Base-by-base conservation (phyloP, 805 yeast species). In the Wickerhamomyces hampshirensis region DNA sequence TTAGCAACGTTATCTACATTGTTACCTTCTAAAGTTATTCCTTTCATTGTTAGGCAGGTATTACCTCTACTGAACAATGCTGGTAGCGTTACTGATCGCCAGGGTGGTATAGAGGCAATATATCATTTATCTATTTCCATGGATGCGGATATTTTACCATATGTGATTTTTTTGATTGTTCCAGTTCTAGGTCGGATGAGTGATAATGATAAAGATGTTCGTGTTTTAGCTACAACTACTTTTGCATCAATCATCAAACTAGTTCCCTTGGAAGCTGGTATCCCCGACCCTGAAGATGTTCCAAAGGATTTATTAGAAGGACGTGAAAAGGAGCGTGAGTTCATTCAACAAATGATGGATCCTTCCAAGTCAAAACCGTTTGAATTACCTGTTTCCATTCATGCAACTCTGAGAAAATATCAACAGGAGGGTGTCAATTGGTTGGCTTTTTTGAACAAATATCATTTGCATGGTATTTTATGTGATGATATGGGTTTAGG, bases 401-500 rank as follows among this genome's bases (percentile, higher is more conserved):
- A 86, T 44, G 98, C 98, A 0, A 86, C 94, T 1, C 69, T 93
- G 44, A 77, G 99, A 57, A 84, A 85, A 44, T 93, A 93, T 56
- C 99, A 93, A 63, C 98, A 93, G 58, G 98, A 93, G 42, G 99
- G 99, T 60, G 94, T 93, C 26, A 93, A 91, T 58, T 93, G 99
- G 99, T 69, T 93, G 36, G 96, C 96, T 7, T 93, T 93, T 55
- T 71, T 93, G 53, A 93, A 93, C 64, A 85, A 85, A 53, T 93
- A 93, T 56, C 96, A 91, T 59, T 66, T 93, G 35, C 99, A 93
- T 63, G 99, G 99, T 36, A 91, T 93, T 53, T 68, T 93, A 33
- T 93, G 98, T 76, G 99, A 93, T 59, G 99, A 93, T 77, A 93
- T 93, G 99, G 99, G 99, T 6, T 70, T 93, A 21, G 99, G 99